Evolutionary conservation across 2,329 filamentous ascomycete species (phyloP), one percentile per base, ranked within the genome.

Genomic region (Tricladium varicosporioides): DNA sequence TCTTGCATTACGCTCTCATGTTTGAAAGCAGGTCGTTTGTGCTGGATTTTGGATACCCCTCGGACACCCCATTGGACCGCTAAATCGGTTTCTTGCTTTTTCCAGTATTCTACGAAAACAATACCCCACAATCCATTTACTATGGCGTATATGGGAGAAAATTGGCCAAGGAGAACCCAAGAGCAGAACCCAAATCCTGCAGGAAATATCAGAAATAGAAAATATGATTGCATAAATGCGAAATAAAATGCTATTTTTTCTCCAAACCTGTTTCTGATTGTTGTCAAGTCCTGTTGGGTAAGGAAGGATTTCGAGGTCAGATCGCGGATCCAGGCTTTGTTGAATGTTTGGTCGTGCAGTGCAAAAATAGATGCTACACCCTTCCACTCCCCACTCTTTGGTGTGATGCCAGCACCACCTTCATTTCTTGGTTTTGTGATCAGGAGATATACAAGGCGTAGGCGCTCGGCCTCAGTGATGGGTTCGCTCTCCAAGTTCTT

Each of bases 91-190:
- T 97, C 91, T 71, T 95, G 91, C 67, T 93, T 88, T 76, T 95
- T 96, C 93, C 93, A 97, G 73, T 89, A 96, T 71, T 97, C 93
- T 56, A 96, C 88, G 69, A 97, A 97, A 48, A 93, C 77, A 2
- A 94, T 86, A 56, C 88, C 88, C 91, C 92, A 96, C n/a, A 96
- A 75, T 33, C 86, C 88, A 69, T 87, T 92, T 46, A 87, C 79
- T 1, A 92, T 72, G 13, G 89, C 90, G 66, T 95, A 97, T 50
- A 92, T 73, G 56, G 86, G 83, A 1, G 92, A 96, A 74, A 92
- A 97, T 56, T 88, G 83, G 8, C 91, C 91, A 0, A 96, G 78
- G n/a, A 96, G 76, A 31, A 92, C 72, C 89, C 91, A 97, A 11
- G 88, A 83, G 1, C 82, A 79, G 43, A 90, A 78, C 2, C 93